Base-by-base conservation (phyloP, 164 flowering plant species). In the Nymphaea thermarum region DNA sequence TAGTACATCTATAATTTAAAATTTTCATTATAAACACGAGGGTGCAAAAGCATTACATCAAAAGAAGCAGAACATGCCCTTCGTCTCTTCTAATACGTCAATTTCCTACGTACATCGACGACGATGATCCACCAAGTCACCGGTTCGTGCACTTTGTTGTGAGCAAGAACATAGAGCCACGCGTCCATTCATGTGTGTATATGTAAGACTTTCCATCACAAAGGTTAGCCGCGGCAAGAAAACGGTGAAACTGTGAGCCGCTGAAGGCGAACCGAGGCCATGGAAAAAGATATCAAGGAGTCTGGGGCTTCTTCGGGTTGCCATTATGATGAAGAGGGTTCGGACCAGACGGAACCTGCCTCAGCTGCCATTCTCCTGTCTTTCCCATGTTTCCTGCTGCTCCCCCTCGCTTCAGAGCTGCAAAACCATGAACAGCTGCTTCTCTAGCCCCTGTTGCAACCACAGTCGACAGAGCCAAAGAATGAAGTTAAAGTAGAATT, bases 271-370 rank as follows among this genome's bases (percentile, higher is more conserved):
- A 25, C 36, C 55, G 7, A 47, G 4, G 55, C 6, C 12, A 7
- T 14, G 55, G 7, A 47, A 6, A 14, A 6, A 47, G 55, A 8
- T 61, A 55, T 53, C 63, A 67, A 2, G 69, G 69, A 57, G 69
- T 67, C 16, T 60, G 69, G 7, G 69, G 69, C 69, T 67, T 67
- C 69, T 57, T 59, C 14, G 69, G 69, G 69, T 63, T 67, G 47
- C 69, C 42, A 47, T 67, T 67, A 43, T 67, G 69, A 36, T 67
- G 69, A 44, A 60, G 18, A 10, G 69, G 69, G 42, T 67, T 63
- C 2, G 69, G 69, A 17, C 69, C 69, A 14, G 69, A 57, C 3
- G 69, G 69, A 42, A 67, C 69, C 14, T 6, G 42, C 45, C 69
- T 67, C 45, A 67, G 42, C 5, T 67, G 45, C 44, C 47, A 67